Evolutionary conservation across 2,329 filamentous ascomycete species (phyloP), one percentile per base, ranked within the genome.

Genomic region (Fusarium sp.): DNA sequence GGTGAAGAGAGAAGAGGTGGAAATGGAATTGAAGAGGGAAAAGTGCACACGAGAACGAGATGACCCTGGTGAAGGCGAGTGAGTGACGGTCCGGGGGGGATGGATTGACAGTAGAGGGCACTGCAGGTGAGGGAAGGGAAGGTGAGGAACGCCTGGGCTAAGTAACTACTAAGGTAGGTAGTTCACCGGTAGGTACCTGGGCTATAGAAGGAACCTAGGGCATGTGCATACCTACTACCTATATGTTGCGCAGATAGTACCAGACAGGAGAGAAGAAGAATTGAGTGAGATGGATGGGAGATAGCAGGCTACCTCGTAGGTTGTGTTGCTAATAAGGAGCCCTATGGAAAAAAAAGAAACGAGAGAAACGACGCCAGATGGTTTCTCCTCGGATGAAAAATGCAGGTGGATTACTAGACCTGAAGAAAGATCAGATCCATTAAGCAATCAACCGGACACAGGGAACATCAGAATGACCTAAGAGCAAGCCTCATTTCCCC

Each of bases 11-110:
- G 44, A 65, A 39, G 62, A 66, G 50, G 48, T 58, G 55, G 67
- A 54, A 70, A 39, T 65, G 65, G 67, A 69, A 68, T 69, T 64
- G 66, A 51, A 45, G 58, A 69, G 66, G 56, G 68, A 73, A 73
- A 68, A 72, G 57, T 65, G 67, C 71, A 68, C 70, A 65, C 55
- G 67, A 73, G 71, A 68, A 53, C 42, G 24, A 50, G 41, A 36
- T 44, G 71, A 59, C 42, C 55, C 50, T 59, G 60, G 66, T 54
- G 47, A 70, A 55, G 61, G 66, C 60, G 61, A 61, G 50, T 50
- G 28, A 58, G 48, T 61, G 62, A 67, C 33, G 44, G 55, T 24
- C 36, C 24, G 24, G 39, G 55, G 61, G 47, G 33, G 50, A 30
- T 39, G 26, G 63, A 53, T 61, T 36, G 35, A 55, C 39, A 39